Evolutionary conservation across 73 alveolate species (phyloP).

Genomic region (Durusdinium trenchii): DNA sequence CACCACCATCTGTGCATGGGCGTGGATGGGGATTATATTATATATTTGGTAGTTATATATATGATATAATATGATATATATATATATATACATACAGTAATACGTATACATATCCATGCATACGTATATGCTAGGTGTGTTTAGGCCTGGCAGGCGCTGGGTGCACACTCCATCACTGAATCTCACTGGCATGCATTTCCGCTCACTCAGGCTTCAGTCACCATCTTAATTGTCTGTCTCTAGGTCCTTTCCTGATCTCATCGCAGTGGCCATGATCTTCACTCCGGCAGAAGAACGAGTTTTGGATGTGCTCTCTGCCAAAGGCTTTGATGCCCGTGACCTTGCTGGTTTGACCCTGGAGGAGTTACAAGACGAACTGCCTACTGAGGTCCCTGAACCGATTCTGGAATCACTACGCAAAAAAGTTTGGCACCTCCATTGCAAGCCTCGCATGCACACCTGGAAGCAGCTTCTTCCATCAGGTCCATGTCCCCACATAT

Average conservation of each 20-base stretch:
- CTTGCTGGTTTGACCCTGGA: background rate
- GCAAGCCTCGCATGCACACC: background rate
- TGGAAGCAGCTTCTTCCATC: background rate
- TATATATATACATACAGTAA: too few relatives aligned
- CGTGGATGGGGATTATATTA: too few relatives aligned
- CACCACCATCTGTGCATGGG: too few relatives aligned
- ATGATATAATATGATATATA: too few relatives aligned
- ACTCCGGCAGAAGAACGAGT: background rate
- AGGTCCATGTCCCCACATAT: background rate
- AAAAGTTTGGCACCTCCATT: background rate
- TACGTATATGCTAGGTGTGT: too few relatives aligned
- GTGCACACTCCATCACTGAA: too few relatives aligned
- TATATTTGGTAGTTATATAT: too few relatives aligned
- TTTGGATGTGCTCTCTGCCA: background rate
- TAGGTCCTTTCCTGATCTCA: background rate
- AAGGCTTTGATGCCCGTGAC: constrained; percentile 14
- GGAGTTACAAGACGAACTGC: background rate
- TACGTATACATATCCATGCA: too few relatives aligned
- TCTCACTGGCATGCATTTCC: too few relatives aligned
- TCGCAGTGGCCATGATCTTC: constrained; percentile 25
- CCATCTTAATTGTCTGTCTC: too few relatives aligned
- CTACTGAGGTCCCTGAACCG: background rate
- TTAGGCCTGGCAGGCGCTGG: too few relatives aligned
- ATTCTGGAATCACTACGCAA: background rate
- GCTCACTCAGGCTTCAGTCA: too few relatives aligned